Conservation (phyloP, 2,329 filamentous ascomycete species). For the Aureobasidium zeae region DNA sequence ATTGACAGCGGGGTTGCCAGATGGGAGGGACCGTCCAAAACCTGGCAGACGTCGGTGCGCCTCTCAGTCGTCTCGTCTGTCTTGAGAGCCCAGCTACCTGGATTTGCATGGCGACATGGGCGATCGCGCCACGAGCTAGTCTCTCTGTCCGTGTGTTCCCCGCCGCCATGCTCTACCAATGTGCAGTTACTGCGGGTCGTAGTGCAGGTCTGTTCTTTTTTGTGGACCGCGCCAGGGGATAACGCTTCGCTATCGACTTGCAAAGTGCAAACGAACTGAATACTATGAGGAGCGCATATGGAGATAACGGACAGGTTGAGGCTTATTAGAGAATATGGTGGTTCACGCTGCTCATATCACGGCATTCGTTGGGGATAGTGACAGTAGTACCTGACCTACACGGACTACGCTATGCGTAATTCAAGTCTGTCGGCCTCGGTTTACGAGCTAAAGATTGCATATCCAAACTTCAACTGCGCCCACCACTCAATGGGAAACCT, state of each 20-base stretch:
- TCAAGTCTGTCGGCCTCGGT: too few species aligned
- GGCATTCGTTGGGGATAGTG: not conserved
- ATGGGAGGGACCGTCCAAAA: slow-evolving; percentile 1
- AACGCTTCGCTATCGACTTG: not conserved
- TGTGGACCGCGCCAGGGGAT: slow-evolving; percentile 9
- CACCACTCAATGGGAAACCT: slow-evolving; percentile 6
- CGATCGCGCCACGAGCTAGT: slow-evolving; percentile 13
- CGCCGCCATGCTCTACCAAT: slow-evolving; percentile 13
- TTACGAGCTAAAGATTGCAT: too few species aligned
- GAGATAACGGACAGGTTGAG: too few species aligned
- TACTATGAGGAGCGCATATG: too few species aligned
- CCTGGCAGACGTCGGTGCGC: slow-evolving; percentile 6
- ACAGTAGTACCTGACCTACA: too few species aligned
- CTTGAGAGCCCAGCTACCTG: slow-evolving; percentile 12
- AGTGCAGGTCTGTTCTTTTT: slow-evolving; percentile 11
- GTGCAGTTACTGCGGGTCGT: slow-evolving; percentile 9
- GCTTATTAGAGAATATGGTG: not conserved
- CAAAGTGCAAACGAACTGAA: too few species aligned
- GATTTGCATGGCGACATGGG: slow-evolving; percentile 2
- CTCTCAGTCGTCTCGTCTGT: not conserved
- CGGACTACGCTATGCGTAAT: too few species aligned
- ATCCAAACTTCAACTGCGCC: not conserved
- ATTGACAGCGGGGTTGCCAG: slow-evolving; percentile 1
- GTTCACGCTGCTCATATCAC: not conserved
- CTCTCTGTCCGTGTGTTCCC: slow-evolving; percentile 13